Evolutionary conservation across 2,329 filamentous ascomycete species (phyloP), one percentile per base, ranked within the genome.

Genomic region (Clarireedia hainanense): DNA sequence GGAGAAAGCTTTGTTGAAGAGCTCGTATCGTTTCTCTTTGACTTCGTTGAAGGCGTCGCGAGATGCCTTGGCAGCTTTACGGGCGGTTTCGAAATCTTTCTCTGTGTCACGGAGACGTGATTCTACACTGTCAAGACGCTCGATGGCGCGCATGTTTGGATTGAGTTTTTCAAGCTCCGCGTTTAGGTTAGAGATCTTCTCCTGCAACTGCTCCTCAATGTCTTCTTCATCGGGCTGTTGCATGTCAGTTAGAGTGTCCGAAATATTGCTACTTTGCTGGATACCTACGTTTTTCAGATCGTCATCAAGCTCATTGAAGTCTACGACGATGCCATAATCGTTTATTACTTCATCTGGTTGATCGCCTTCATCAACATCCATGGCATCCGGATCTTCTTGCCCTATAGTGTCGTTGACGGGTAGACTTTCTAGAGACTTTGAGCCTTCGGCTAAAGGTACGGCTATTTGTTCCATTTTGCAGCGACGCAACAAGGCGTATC

Each of bases 401-500:
- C 89, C 75, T 43, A 95, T 74, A 59, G 85, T 80, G 63, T 96
- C 91, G 63, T 96, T 91, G 65, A 95, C 90, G 3, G 94, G 94
- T 51, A 99, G 78, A 60, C 86, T 82, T 65, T 95, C 90, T 24
- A 99, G 77, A 6, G 76, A 74, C 36, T 75, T 76, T 2, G 90
- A 96, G 24, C 85, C 85, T 56, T 84, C 75, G 2, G 79, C 75
- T 23, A 99, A 78, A 2, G 94, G 94, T 57, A 99, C 80, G 60
- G 87, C 84, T 63, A 97, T 89, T 67, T 96, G 91, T 69, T 97
- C 92, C 47, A 99, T 83, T 69, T 95, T 92, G 76, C 92, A 97
- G 60, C 89, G 84, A 67, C 91, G 84, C 52, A 99, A 80, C 47
- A 95, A 75, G 46, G 85, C 85, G 68, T 96, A 96, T 68, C 94